Evolutionary conservation across 441 rosid species (phyloP).

Genomic region (Dalechampia spathulata): DNA sequence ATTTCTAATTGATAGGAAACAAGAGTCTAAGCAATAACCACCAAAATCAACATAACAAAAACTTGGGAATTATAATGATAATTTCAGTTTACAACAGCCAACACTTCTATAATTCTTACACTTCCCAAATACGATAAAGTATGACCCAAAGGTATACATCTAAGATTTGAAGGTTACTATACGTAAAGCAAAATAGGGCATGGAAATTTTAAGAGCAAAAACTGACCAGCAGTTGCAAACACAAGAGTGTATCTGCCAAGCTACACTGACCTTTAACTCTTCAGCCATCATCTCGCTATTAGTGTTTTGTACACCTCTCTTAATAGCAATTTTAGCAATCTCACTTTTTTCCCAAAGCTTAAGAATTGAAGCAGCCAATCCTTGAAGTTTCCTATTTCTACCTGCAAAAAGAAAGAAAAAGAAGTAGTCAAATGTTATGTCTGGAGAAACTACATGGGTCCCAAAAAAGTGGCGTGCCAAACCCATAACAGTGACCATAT

Average conservation of each 20-base stretch:
- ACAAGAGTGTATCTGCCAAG: neutral
- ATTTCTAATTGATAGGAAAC: no score
- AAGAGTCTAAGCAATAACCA: neutral
- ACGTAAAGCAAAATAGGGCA: neutral
- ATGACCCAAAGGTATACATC: neutral
- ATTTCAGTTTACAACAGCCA: neutral
- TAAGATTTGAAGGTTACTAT: neutral
- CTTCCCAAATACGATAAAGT: neutral
- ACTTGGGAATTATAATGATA: neutral
- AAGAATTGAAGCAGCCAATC: slow-evolving; percentile 73
- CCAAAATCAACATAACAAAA: neutral
- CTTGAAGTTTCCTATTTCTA: slow-evolving; percentile 84
- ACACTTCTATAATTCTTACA: neutral
- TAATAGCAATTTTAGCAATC: slow-evolving; percentile 87
- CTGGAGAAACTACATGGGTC: no score
- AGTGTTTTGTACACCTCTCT: slow-evolving; percentile 85
- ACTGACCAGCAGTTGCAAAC: no score
- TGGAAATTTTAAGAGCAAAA: neutral
- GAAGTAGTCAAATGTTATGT: slow-evolving; percentile 13
- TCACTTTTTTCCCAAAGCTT: slow-evolving; percentile 99
- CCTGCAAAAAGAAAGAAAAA: slow-evolving; percentile 38
- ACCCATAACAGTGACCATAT: no score
- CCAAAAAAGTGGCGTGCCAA: no score
- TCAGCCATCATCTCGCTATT: slow-evolving; percentile 84
- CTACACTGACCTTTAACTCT: slow-evolving; percentile 69